Base-by-base conservation (phyloP, 371 early-diverging fungal species). In the Apophysomyces ossiformis region DNA sequence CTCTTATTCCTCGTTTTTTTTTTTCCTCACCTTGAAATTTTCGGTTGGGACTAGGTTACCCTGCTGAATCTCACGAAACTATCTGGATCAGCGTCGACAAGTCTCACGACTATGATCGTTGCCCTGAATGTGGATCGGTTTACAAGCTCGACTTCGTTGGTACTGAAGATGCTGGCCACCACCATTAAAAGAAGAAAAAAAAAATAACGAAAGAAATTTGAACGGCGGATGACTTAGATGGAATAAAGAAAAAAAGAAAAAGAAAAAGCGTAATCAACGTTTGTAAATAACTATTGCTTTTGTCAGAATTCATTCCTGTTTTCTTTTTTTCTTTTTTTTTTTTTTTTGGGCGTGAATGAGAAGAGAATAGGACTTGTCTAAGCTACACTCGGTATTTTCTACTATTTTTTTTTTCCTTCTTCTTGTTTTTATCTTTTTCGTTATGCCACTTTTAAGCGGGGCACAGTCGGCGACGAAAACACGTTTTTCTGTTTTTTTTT, bases 51-150 rank as follows among this genome's bases (percentile, higher is more conserved):
- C 63, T 79, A 90, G 95, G 95, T 60, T 94, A 85, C 79, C 95
- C 95, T 32, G 92, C 85, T 64, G 96, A 96, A 78, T 86, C 91
- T 58, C 97, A 96, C 76, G 94, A 94, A 67, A 78, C 88, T 61
- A 77, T 93, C 75, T 95, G 93, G 93, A 83, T 95, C 72, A 85
- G 87, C 61, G 77, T 95, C 64, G 87, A 88, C 69, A 88, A 88
- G 79, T 76, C 81, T 63, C 91, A 92, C 72, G 90, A 89, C 61
- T 81, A 92, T 68, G 95, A 96, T 78, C 93, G 97, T 70, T 98
- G 99, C 91, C 95, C 95, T 44, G 94, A 96, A 86, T 98, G 99
- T 82, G 99, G 97, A 76, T 89, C 85, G 75, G 90, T 88, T 61
- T 94, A 73, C 84, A 89, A 89, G 75, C 81, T 90, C 74, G 77